These are phyloP conservation scores for Candida labiduridarum DNA, from an alignment of 1,139 yeast genomes.

Conservation along the genomic window DNA sequence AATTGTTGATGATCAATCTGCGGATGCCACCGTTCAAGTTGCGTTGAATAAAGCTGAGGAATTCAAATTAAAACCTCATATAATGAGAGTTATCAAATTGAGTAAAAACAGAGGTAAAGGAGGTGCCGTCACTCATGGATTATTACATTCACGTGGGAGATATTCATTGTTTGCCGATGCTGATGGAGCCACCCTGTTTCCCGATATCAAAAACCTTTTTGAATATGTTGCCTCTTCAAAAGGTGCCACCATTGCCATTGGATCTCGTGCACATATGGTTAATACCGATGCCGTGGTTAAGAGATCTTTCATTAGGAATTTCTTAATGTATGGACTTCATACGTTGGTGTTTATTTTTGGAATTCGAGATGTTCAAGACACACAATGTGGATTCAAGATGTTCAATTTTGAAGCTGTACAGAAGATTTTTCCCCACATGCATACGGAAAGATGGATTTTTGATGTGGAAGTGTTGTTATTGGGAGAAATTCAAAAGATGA, in stretches of 20 bases:
- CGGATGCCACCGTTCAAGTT: slow-evolving; percentile 73
- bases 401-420: slow-evolving; percentile 71
- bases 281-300: slow-evolving; percentile 95
- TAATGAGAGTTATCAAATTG: slow-evolving; percentile 68
- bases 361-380: slow-evolving; percentile 80
- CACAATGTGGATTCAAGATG: slow-evolving; percentile 96
- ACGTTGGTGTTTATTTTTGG: slow-evolving; percentile 86
- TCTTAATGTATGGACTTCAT: slow-evolving; percentile 92
- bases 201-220: slow-evolving; percentile 63
- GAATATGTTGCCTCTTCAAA: slow-evolving; percentile 32
- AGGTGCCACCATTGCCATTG: slow-evolving; percentile 71
- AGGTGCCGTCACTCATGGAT: slow-evolving; percentile 96
- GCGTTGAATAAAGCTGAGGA: slow-evolving; percentile 68
- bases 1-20: slow-evolving; percentile 90
- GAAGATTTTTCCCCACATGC: slow-evolving; percentile 83
- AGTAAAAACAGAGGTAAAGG: slow-evolving; percentile 90
- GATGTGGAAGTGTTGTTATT: slow-evolving; percentile 90
- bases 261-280: slow-evolving; percentile 97
- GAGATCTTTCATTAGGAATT: slow-evolving; percentile 83
- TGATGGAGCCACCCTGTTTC: slow-evolving; percentile 90
- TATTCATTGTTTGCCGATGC: slow-evolving; percentile 92
- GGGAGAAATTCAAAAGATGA: slow-evolving; percentile 70
- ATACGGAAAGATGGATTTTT: slow-evolving; percentile 97
- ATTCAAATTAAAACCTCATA: slow-evolving; percentile 55
- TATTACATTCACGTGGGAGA: slow-evolving; percentile 73